Evolutionary conservation across 2,329 filamentous ascomycete genomes (phyloP).

Genomic region (Colletotrichum cuscutae): DNA sequence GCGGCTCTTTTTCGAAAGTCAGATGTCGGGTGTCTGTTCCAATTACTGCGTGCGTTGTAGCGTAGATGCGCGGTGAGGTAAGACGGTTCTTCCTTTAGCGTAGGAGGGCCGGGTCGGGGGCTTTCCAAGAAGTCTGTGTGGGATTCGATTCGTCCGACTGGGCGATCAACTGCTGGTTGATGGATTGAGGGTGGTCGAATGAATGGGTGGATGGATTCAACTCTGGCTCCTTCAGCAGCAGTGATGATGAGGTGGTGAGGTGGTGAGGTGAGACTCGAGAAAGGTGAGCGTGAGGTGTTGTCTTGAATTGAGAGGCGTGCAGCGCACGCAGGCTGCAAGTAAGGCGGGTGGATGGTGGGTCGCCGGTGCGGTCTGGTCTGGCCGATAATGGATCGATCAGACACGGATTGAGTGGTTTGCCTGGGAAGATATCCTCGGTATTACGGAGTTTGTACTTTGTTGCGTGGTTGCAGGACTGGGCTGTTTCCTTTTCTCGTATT

Average conservation of each 20-base stretch:
- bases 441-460: conserved; percentile 10
- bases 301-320: not conserved
- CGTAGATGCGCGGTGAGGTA: conserved; percentile 6
- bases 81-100: not conserved
- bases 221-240: not conserved
- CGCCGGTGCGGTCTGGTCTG: conserved; percentile 1
- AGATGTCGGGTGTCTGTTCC: not conserved
- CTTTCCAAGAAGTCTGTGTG: not conserved
- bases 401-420: not conserved
- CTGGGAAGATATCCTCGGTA: conserved; percentile 17
- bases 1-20: not conserved
- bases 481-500: conserved; percentile 18
- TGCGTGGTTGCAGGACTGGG: conserved; percentile 13
- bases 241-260: not conserved
- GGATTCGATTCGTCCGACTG: not conserved
- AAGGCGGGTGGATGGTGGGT: not conserved
- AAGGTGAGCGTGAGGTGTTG: not conserved
- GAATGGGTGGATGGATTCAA: not conserved
- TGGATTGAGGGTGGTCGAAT: not conserved
- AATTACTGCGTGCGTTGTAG: not conserved
- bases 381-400: not conserved
- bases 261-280: not conserved
- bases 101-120: not conserved
- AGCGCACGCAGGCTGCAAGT: not conserved
- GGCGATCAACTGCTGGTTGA: not conserved